phyloP scores from a whole-genome alignment of 179 eudicot genomes.

The Silene vulgaris region DNA sequence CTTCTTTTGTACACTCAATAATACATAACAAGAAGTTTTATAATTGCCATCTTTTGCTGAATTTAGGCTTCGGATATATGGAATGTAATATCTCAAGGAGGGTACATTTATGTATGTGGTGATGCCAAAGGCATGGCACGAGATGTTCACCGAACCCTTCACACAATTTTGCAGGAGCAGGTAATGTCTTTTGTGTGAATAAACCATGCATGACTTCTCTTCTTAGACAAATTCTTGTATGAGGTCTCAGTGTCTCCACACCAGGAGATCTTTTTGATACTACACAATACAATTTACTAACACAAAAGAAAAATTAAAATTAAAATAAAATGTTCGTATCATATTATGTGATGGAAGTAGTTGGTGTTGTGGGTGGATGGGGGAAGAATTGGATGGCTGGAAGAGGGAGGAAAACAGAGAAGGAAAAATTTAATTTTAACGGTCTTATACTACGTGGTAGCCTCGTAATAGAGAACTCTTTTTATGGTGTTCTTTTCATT shows the following conservation, averaged over 20 bases:
- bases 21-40: not conserved
- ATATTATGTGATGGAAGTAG: too few species aligned
- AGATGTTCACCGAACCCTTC: slow-evolving; percentile 81
- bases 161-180: slow-evolving; percentile 86
- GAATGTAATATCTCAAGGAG: slow-evolving; percentile 69
- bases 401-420: too few species aligned
- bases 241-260: not conserved
- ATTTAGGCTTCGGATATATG: slow-evolving; percentile 61
- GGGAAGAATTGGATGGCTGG: too few species aligned
- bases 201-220: not conserved
- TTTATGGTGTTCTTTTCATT: not conserved
- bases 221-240: not conserved
- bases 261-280: not conserved
- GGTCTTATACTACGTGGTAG: too few species aligned
- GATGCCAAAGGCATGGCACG: slow-evolving; percentile 98
- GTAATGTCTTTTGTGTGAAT: slow-evolving; percentile 27
- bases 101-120: slow-evolving; percentile 80
- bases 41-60: not conserved
- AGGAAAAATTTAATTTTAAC: too few species aligned
- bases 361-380: too few species aligned
- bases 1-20: not conserved
- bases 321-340: too few species aligned
- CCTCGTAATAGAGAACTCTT: too few species aligned
- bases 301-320: too few species aligned
- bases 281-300: not conserved